Conservation (phyloP, 306 rosid species). For the Psophocarpus tetragonolobus region DNA sequence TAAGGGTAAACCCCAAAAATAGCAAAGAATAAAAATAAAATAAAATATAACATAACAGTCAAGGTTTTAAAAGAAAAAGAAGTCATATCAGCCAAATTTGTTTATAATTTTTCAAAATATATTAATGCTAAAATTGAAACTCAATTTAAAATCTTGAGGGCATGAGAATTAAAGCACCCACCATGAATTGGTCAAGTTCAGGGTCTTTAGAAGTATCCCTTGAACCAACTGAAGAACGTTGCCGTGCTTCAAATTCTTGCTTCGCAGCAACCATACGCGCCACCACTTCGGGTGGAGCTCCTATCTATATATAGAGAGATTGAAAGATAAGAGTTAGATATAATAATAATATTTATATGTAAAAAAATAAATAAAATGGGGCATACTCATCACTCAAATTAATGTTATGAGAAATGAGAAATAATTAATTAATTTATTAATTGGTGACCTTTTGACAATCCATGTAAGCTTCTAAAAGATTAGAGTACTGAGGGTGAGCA, state of each 20-base stretch:
- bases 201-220: slow-evolving; percentile 81
- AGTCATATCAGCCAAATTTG: background rate
- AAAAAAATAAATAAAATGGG: background rate
- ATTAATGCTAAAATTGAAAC: background rate
- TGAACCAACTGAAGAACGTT: slow-evolving; percentile 60
- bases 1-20: background rate
- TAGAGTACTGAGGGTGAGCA: slow-evolving; percentile 91
- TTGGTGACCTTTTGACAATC: slow-evolving; percentile 85
- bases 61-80: background rate
- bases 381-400: background rate
- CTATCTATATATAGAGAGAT: slow-evolving; percentile 49
- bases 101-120: background rate
- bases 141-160: background rate
- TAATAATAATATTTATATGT: no score
- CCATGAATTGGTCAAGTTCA: slow-evolving; percentile 98
- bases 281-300: slow-evolving; percentile 92
- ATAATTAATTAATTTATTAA: slow-evolving; percentile 5
- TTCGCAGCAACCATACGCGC: slow-evolving; percentile 70
- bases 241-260: slow-evolving; percentile 79
- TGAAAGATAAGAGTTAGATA: background rate
- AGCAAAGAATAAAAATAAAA: background rate
- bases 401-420: background rate
- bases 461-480: slow-evolving; percentile 86
- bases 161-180: background rate
- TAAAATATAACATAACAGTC: background rate